A percentile compares a stretch with the other conserved stretches of the same genome.
These are phyloP conservation scores for Strobilomyces dryophilus DNA, from an alignment of 768 basidiomycete species.

Conservation along the genomic window DNA sequence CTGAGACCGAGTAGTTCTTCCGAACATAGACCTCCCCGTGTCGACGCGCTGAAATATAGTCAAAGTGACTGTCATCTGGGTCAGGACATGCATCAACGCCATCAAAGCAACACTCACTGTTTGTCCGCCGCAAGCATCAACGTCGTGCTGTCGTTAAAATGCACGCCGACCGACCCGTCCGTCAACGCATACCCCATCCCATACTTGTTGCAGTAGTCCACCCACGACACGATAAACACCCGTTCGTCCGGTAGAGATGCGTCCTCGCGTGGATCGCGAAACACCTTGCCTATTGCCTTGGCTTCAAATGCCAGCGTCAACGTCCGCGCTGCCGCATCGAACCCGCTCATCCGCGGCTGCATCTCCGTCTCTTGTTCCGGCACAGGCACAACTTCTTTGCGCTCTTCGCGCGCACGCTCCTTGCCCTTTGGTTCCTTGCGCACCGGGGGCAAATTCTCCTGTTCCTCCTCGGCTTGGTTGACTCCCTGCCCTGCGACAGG, in stretches of 20 bases:
- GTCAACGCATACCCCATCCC: slow-evolving; percentile 99
- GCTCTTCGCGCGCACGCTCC: slow-evolving; percentile 26
- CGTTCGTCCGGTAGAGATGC: slow-evolving; percentile 55
- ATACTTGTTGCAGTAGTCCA: slow-evolving; percentile 98
- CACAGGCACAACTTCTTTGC: slow-evolving; percentile 10
- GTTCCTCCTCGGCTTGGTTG: slow-evolving; percentile 32
- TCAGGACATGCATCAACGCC: background rate
- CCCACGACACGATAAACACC: slow-evolving; percentile 97
- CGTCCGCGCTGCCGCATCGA: slow-evolving; percentile 59
- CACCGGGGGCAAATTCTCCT: slow-evolving; percentile 31
- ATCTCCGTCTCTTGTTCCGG: slow-evolving; percentile 21
- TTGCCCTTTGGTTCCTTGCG: slow-evolving; percentile 31
- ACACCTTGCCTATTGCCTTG: slow-evolving; percentile 56
- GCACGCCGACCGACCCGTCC: slow-evolving; percentile 90
- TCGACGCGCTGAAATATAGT: slow-evolving; percentile 73
- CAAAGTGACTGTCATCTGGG: slow-evolving; percentile 58
- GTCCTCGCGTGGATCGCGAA: slow-evolving; percentile 60
- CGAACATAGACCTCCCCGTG: slow-evolving; percentile 66
- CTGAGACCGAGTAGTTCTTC: slow-evolving; percentile 63
- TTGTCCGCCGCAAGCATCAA: slow-evolving; percentile 84
- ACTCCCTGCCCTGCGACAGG: slow-evolving; percentile 35
- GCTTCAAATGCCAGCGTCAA: slow-evolving; percentile 64
- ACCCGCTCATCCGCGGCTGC: slow-evolving; percentile 45
- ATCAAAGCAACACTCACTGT: slow-evolving; percentile 48
- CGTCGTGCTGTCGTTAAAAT: slow-evolving; percentile 94